Evolutionary conservation across 1,139 yeast genomes (phyloP).

Genomic region (Hansenula sp.): DNA sequence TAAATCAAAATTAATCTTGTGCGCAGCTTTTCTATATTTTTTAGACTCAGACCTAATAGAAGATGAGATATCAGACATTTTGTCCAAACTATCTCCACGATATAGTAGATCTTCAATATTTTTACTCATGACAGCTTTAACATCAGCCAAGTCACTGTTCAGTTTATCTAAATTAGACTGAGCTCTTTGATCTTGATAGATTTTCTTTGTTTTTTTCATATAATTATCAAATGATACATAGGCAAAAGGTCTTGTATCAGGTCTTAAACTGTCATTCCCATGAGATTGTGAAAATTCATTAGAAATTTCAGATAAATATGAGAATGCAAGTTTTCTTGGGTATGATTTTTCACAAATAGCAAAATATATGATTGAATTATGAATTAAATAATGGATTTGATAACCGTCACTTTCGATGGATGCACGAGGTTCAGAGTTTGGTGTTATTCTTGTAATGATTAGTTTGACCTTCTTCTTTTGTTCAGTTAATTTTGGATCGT

Average conservation of each 20-base stretch:
- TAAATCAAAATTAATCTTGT: constrained; percentile 86
- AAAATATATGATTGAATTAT: constrained; percentile 65
- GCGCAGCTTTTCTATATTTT: constrained; percentile 87
- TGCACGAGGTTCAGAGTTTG: constrained; percentile 81
- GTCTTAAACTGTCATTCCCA: constrained; percentile 63
- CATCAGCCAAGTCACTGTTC: constrained; percentile 87
- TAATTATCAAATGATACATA: constrained; percentile 83
- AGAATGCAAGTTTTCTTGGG: constrained; percentile 86
- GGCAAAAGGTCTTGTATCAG: constrained; percentile 79
- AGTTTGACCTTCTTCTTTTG: constrained; percentile 85
- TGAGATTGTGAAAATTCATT: constrained; percentile 80
- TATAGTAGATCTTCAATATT: constrained; percentile 92
- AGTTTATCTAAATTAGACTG: constrained; percentile 83
- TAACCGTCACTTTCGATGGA: constrained; percentile 75
- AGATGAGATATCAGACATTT: constrained; percentile 85
- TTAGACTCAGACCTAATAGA: constrained; percentile 78
- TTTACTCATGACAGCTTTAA: constrained; percentile 91
- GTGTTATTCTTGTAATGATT: constrained; percentile 70
- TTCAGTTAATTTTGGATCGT: constrained; percentile 51
- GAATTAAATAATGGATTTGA: constrained; percentile 72
- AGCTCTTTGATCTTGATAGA: constrained; percentile 89
- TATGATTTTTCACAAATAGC: constrained; percentile 75
- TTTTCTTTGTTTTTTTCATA: constrained; percentile 80
- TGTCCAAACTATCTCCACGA: constrained; percentile 92
- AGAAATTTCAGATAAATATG: constrained; percentile 78